These are phyloP conservation scores for Xylaria sp. DNA, from an alignment of 2,329 filamentous ascomycete species.

Conservation along the genomic window DNA sequence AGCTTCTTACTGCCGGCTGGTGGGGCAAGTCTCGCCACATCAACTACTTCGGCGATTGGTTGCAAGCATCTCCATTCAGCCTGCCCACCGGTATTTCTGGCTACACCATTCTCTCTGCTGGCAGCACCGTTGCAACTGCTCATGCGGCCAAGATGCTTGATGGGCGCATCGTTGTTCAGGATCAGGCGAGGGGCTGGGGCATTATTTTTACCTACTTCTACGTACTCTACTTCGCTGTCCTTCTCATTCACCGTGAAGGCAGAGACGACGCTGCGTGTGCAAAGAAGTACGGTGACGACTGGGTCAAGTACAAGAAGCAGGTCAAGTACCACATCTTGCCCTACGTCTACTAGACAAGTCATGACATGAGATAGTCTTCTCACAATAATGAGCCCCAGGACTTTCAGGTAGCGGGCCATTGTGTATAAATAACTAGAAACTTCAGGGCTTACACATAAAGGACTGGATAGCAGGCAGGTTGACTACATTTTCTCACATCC, in stretches of 20 bases:
- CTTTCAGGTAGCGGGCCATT: neutral
- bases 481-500: neutral
- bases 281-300: constrained; percentile 90
- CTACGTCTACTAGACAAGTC: constrained; percentile 70
- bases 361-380: neutral
- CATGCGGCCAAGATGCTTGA: constrained; percentile 58
- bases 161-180: constrained; percentile 71
- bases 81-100: constrained; percentile 82
- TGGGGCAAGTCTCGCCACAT: constrained; percentile 72
- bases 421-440: no score
- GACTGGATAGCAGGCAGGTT: neutral
- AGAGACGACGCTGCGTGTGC: constrained; percentile 90
- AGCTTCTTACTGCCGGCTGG: constrained; percentile 53
- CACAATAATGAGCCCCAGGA: neutral
- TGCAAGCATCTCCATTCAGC: constrained; percentile 89
- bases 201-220: constrained; percentile 95
- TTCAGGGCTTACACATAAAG: no score
- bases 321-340: constrained; percentile 85
- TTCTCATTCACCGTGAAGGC: constrained; percentile 85
- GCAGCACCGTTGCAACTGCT: constrained; percentile 57
- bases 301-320: constrained; percentile 83
- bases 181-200: constrained; percentile 78
- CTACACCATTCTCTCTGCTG: constrained; percentile 71
- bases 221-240: constrained; percentile 85
- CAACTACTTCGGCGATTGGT: constrained; percentile 96